phyloP scores from a whole-genome alignment of 2,329 filamentous ascomycete genomes.

The Phialophora chinensis region DNA sequence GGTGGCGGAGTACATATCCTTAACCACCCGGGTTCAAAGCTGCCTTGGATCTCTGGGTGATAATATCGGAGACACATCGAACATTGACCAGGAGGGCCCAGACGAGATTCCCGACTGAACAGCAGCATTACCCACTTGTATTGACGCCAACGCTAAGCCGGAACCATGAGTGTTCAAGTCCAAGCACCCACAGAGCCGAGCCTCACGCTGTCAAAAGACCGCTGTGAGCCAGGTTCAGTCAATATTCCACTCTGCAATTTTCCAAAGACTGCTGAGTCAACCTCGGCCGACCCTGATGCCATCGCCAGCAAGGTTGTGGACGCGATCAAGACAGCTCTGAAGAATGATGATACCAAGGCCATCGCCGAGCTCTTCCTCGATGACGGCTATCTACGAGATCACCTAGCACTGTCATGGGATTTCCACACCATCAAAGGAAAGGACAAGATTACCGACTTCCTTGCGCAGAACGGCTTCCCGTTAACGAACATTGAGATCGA shows the following conservation, averaged over 20 bases:
- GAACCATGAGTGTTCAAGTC: slow-evolving; percentile 27
- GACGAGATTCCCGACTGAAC: not conserved
- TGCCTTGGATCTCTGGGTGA: not conserved
- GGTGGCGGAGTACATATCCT: not conserved
- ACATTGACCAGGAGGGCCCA: not conserved
- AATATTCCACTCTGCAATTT: slow-evolving; percentile 56
- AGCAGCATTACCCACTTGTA: not conserved
- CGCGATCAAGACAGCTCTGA: slow-evolving; percentile 50
- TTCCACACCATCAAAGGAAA: slow-evolving; percentile 60
- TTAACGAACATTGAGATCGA: slow-evolving; percentile 57
- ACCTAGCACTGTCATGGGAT: slow-evolving; percentile 63
- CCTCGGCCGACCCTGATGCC: slow-evolving; percentile 45
- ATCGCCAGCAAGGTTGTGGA: slow-evolving; percentile 48
- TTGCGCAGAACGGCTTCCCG: slow-evolving; percentile 47
- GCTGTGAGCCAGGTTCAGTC: slow-evolving; percentile 60
- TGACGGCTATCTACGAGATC: slow-evolving; percentile 64
- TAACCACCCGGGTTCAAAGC: not conserved
- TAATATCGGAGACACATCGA: not conserved
- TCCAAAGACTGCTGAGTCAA: slow-evolving; percentile 47
- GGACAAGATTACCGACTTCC: slow-evolving; percentile 47
- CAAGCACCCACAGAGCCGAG: slow-evolving; percentile 26
- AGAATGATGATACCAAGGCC: slow-evolving; percentile 44
- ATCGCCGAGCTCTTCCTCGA: slow-evolving; percentile 56
- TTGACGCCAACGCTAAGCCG: not conserved
- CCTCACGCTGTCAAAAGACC: slow-evolving; percentile 49